Conservation (phyloP, 805 yeast species). For the Candida parachauliodes region DNA sequence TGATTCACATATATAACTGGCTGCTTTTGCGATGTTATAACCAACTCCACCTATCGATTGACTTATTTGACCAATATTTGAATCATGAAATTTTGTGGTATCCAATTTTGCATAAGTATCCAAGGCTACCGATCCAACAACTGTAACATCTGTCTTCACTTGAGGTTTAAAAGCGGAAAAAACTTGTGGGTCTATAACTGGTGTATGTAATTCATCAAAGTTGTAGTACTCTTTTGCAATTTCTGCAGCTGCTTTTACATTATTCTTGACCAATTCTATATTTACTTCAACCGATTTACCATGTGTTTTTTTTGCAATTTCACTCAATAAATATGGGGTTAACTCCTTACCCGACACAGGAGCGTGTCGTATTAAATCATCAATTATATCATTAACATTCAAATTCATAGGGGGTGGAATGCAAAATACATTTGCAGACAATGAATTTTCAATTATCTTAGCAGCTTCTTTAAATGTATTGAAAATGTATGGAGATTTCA, state of each 20-base stretch:
- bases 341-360: conserved; percentile 65
- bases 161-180: not conserved
- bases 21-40: conserved; percentile 69
- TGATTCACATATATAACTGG: conserved; percentile 27
- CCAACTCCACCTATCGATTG: conserved; percentile 83
- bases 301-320: conserved; percentile 62
- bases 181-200: not conserved
- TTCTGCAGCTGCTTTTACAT: conserved; percentile 63
- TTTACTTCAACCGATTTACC: conserved; percentile 72
- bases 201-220: not conserved
- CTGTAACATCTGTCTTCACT: not conserved
- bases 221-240: conserved; percentile 53
- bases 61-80: conserved; percentile 63
- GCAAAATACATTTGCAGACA: conserved; percentile 74
- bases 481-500: conserved; percentile 64
- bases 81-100: conserved; percentile 44
- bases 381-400: conserved; percentile 62
- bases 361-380: conserved; percentile 57
- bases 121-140: conserved; percentile 74
- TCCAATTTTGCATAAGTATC: conserved; percentile 60
- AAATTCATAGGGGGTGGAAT: conserved; percentile 71
- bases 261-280: conserved; percentile 71
- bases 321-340: conserved; percentile 72
- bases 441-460: conserved; percentile 44
- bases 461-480: conserved; percentile 59